A percentile compares a stretch with the other conserved stretches of the same genome.
These are phyloP conservation scores for Trichoderma arundinaceum DNA, from an alignment of 2,329 filamentous ascomycete genomes.

Conservation along the genomic window DNA sequence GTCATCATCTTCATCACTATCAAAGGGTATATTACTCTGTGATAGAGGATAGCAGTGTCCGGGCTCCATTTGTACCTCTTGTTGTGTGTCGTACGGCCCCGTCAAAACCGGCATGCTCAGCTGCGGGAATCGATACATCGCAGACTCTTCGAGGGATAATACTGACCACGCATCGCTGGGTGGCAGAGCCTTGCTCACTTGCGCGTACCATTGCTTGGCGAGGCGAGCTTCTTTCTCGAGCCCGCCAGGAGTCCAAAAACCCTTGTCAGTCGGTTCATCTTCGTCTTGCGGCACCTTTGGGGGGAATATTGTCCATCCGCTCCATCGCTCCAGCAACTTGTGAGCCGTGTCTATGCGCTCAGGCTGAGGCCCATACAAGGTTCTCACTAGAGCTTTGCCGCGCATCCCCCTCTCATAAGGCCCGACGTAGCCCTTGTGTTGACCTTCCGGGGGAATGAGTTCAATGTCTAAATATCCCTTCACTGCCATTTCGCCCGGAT, in stretches of 20 bases:
- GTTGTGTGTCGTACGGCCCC: constrained; percentile 42
- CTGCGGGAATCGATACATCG: constrained; percentile 40
- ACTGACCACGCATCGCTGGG: constrained; percentile 28
- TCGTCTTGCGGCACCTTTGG: constrained; percentile 41
- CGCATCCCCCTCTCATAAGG: constrained; percentile 45
- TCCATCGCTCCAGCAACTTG: constrained; percentile 51
- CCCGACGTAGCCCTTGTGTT: constrained; percentile 45
- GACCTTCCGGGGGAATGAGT: constrained; percentile 43
- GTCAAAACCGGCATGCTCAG: constrained; percentile 44
- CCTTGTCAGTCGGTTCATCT: constrained; percentile 42
- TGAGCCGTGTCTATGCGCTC: constrained; percentile 45
- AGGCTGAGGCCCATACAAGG: constrained; percentile 51
- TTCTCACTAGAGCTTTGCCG: constrained; percentile 44
- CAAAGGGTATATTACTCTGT: constrained; percentile 41
- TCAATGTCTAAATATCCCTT: constrained; percentile 44
- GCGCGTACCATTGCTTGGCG: constrained; percentile 41
- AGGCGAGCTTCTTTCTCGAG: constrained; percentile 44
- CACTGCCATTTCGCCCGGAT: constrained; percentile 32
- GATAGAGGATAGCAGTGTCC: constrained; percentile 39
- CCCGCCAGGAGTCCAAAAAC: constrained; percentile 50
- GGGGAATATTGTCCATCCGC: constrained; percentile 49
- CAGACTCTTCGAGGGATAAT: constrained; percentile 40
- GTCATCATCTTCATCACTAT: constrained; percentile 36
- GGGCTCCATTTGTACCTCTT: constrained; percentile 41
- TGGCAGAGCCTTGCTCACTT: constrained; percentile 35